Percentiles rank a stretch among this genome's conserved stretches.
Conservation (phyloP, 2,329 filamentous ascomycete genomes). For the Spiromastix sp. region DNA sequence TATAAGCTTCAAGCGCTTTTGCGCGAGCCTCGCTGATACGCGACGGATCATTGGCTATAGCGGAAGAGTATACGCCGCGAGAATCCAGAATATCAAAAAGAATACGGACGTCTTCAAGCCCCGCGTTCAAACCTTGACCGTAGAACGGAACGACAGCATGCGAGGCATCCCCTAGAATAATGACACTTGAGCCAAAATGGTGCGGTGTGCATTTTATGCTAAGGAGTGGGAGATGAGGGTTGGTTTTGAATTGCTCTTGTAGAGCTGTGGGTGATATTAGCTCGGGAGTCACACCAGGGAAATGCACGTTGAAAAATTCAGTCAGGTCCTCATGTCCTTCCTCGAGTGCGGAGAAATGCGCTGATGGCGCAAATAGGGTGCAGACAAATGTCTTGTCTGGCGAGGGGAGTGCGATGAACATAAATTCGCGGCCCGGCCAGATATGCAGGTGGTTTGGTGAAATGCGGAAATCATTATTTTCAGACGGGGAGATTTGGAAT, state of each 20-base stretch:
- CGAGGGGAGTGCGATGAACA: constrained; percentile 96
- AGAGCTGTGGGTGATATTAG: constrained; percentile 54
- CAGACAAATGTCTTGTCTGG: constrained; percentile 88
- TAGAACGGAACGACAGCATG: constrained; percentile 99
- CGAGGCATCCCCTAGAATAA: constrained; percentile 86
- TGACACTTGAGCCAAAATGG: constrained; percentile 64
- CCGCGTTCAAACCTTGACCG: constrained; percentile 95
- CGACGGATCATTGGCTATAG: constrained; percentile 14
- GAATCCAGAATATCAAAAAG: constrained; percentile 75
- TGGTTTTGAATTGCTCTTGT: constrained; percentile 61
- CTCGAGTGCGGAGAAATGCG: constrained; percentile 59
- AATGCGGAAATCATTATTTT: constrained; percentile 55
- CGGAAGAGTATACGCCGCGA: constrained; percentile 43
- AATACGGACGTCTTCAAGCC: constrained; percentile 84
- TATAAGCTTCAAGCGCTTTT: constrained; percentile 61
- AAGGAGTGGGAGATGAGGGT: constrained; percentile 87
- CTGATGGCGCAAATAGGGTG: constrained; percentile 76
- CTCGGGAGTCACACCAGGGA: constrained; percentile 66
- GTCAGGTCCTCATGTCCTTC: constrained; percentile 57
- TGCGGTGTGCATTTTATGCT: constrained; percentile 88
- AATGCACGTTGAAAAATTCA: constrained; percentile 74
- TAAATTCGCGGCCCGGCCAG: constrained; percentile 86
- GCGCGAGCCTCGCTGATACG: constrained; percentile 23
- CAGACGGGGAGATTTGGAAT: constrained; percentile 61
- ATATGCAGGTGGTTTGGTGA: constrained; percentile 93